phyloP scores from a whole-genome alignment of 768 basidiomycete genomes.

The Fistulinella prunicolor region DNA sequence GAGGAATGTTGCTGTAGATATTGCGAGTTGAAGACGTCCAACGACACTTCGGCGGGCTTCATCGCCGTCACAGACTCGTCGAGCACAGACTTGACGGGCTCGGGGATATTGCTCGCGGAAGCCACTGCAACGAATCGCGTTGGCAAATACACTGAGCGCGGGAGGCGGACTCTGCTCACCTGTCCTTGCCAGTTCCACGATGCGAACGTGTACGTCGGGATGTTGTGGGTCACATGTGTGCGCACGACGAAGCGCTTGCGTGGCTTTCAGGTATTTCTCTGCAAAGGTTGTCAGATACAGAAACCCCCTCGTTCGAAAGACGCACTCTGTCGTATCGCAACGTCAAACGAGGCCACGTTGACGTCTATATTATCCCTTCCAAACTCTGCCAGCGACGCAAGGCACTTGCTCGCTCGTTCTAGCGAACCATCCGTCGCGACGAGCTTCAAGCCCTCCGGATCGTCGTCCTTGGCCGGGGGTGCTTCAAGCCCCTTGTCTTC shows the following conservation, averaged over 20 bases:
- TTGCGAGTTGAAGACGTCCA: conserved; percentile 71
- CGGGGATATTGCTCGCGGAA: conserved; percentile 41
- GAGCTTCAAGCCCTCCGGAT: conserved; percentile 77
- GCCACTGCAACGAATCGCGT: conserved; percentile 38
- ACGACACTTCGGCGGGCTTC: conserved; percentile 53
- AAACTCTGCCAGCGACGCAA: conserved; percentile 58
- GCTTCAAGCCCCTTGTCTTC: conserved; percentile 74
- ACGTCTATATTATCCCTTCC: conserved; percentile 56
- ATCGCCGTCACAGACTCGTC: conserved; percentile 45
- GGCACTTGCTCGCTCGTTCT: conserved; percentile 69
- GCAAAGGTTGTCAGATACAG: conserved; percentile 1
- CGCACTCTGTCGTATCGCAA: conserved; percentile 78
- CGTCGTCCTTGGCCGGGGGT: conserved; percentile 64
- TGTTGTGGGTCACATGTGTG: conserved; percentile 49
- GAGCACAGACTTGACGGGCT: conserved; percentile 50
- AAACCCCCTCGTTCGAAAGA: no score
- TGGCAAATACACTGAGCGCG: background rate
- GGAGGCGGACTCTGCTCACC: no score
- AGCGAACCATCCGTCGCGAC: conserved; percentile 61
- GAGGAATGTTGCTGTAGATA: conserved; percentile 64
- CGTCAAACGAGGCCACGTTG: conserved; percentile 77
- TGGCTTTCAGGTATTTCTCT: conserved; percentile 83
- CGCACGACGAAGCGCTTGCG: conserved; percentile 61
- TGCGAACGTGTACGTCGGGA: conserved; percentile 69
- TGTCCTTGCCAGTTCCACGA: conserved; percentile 58